A percentile compares a stretch with the other conserved stretches of the same genome.
Conservation (phyloP, 345 rosid species). For the Citrus unshiu region DNA sequence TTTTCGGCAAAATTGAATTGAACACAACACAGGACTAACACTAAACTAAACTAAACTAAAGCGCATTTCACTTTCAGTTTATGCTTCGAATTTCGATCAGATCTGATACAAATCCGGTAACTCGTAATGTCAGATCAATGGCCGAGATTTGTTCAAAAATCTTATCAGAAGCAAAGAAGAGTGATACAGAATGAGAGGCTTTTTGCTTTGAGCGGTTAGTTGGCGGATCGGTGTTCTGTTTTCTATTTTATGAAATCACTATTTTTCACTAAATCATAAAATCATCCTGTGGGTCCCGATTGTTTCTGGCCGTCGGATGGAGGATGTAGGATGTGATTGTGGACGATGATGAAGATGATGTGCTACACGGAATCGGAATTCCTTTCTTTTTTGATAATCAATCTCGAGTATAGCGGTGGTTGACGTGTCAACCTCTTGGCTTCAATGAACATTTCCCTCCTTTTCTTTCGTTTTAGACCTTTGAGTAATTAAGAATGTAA, state of each 20-base stretch:
- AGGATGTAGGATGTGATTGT: not conserved
- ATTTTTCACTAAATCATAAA: too few species aligned
- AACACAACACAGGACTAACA: not conserved
- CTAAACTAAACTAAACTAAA: not conserved
- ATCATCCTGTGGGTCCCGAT: not conserved
- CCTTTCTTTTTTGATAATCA: not conserved
- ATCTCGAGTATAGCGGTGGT: not conserved
- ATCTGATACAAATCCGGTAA: slow-evolving; percentile 25
- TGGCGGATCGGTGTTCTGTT: not conserved
- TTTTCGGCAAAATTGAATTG: slow-evolving; percentile 10
- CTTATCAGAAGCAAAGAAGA: not conserved
- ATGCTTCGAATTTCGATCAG: slow-evolving; percentile 10
- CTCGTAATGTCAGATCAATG: not conserved
- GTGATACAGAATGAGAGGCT: not conserved
- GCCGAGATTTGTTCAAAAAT: not conserved
- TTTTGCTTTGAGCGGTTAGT: not conserved
- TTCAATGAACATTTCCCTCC: not conserved
- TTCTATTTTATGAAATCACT: not conserved
- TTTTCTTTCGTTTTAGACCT: not conserved
- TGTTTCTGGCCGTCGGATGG: not conserved
- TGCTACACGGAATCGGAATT: not conserved
- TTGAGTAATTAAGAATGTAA: not conserved
- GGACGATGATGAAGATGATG: not conserved
- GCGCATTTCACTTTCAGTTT: not conserved
- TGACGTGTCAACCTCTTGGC: slow-evolving; percentile 3